Evolutionary conservation across 225 moss, liverwort and hornwort genomes (phyloP).

Genomic region (Rhytidiadelphus loreus): DNA sequence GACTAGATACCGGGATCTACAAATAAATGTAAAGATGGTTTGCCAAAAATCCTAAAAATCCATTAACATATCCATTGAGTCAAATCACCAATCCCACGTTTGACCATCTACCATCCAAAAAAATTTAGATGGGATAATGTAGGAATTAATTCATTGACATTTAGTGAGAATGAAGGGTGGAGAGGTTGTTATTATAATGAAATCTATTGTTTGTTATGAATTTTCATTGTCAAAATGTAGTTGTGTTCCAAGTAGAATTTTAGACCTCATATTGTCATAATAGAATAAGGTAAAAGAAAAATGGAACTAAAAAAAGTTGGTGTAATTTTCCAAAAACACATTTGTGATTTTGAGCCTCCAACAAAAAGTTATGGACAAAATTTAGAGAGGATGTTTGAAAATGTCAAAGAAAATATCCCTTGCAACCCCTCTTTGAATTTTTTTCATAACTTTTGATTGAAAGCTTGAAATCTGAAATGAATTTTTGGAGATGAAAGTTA

Average conservation of each 20-base stretch:
- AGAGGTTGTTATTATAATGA: too few relatives aligned
- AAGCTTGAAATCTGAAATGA: background rate
- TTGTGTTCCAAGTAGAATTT: background rate
- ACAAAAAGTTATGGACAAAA: background rate
- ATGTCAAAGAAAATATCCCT: background rate
- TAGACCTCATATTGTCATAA: background rate
- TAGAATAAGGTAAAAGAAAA: accelerated
- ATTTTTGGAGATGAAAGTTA: background rate
- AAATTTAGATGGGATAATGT: background rate
- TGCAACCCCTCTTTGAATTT: background rate
- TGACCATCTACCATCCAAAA: background rate
- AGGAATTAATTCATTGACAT: background rate
- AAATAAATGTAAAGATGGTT: background rate
- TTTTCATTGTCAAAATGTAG: background rate
- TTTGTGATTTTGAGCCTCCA: background rate
- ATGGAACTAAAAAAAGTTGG: background rate
- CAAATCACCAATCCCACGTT: background rate
- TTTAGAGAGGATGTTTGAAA: background rate
- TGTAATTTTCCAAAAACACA: accelerated
- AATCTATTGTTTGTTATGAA: too few relatives aligned
- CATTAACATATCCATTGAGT: background rate
- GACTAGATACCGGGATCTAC: accelerated
- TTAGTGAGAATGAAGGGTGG: too few relatives aligned
- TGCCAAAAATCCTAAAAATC: accelerated
- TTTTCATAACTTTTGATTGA: background rate